Evolutionary conservation across 1,284 basidiomycete species (phyloP), one percentile per base, ranked within the genome.

Genomic region (Rhodotorula sp.): DNA sequence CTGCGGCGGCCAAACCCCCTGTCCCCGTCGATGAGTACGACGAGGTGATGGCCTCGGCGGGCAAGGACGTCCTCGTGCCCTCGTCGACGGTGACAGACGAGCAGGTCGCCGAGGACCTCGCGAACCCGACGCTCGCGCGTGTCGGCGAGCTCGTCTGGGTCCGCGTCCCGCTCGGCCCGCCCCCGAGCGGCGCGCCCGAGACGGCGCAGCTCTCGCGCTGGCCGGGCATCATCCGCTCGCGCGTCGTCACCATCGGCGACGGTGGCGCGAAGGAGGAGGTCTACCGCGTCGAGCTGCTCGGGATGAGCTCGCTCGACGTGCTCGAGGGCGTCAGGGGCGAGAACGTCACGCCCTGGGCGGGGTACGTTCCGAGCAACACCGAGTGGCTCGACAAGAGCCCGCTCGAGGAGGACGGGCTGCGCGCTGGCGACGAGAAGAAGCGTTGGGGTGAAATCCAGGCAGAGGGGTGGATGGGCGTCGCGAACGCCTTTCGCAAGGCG

Each of bases 101-200:
- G 27, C 62, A 71, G 3, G 39, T 65, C n/a, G 58, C 61, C n/a
- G 58, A 67, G 46, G 70, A 72, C 56, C 44, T 72, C 10, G 36
- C 59, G 1, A 13, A 55, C 34, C 71, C 74, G 9, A 25, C 58
- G 10, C 41, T 53, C 8, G 34, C 46, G 13, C 61, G 71, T 7
- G 61, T 64, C 22, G 71, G 71, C 25, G 74, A 76, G 59, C 72
- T 76, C 54, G 69, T 76, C 19, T 76, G 74, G 74, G 61, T 54
- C 48, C 66, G 69, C n/a, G 59, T 75, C 21, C 66, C 69, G 39
- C 58, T 70, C 59, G 66, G 66, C 8, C 60, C 66, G 36, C 66
- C 66, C 22, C 60, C 66, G 7, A n/a, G 55, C 2, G 60, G 54
- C 36, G 37, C 46, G 9, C 54, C 59, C 27, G 69, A 57, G 19